Conservation (phyloP, 2,329 filamentous ascomycete genomes). For the Nemania bipapillata region DNA sequence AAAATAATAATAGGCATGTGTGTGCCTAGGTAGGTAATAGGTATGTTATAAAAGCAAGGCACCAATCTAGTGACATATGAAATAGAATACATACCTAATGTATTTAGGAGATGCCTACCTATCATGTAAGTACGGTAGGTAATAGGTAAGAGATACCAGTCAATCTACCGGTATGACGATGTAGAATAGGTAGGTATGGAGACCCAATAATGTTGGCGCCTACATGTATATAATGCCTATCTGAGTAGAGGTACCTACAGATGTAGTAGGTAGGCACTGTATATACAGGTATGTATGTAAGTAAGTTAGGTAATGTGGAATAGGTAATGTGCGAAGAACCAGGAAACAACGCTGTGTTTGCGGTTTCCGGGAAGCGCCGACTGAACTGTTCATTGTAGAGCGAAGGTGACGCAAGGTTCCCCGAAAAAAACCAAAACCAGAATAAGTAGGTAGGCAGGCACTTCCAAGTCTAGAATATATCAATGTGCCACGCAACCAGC, state of each 20-base stretch:
- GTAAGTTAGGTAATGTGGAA: not conserved
- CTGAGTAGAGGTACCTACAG: not conserved
- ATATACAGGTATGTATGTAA: no score
- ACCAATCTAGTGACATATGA: no score
- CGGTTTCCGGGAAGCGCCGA: not conserved
- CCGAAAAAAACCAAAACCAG: not conserved
- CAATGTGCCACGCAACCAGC: slow-evolving; percentile 19
- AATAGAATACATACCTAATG: no score
- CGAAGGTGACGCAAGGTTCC: not conserved
- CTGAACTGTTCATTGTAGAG: not conserved
- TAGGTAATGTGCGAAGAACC: not conserved
- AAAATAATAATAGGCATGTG: no score
- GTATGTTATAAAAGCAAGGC: no score
- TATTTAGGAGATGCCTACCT: no score
- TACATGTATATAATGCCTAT: not conserved
- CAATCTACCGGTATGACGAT: slow-evolving; percentile 1
- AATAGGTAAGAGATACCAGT: no score
- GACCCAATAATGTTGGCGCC: not conserved
- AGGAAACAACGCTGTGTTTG: not conserved
- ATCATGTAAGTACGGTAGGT: no score
- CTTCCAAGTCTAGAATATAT: not conserved
- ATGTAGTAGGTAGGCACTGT: not conserved
- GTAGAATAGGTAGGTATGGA: not conserved
- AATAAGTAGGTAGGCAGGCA: slow-evolving; percentile 15
- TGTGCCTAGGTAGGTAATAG: not conserved